phyloP scores from a whole-genome alignment of 2,329 filamentous ascomycete species.

The Pseudopyrenochaeta lycopersici region DNA sequence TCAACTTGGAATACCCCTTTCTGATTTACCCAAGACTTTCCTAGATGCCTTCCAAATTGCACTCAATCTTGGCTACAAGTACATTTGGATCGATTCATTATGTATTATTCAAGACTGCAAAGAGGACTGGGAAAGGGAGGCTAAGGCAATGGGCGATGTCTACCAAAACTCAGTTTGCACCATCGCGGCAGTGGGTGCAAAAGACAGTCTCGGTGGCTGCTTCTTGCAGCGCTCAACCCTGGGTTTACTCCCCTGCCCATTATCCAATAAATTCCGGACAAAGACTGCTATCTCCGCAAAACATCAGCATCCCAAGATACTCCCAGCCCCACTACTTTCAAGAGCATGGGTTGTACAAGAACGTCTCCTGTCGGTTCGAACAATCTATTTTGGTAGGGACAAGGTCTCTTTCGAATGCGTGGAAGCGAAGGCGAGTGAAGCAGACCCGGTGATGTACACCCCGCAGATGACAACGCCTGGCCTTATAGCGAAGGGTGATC shows the following conservation, averaged over 20 bases:
- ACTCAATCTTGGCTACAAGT: background rate
- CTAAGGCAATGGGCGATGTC: conserved; percentile 8
- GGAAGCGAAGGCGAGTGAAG: background rate
- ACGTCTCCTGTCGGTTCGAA: conserved; percentile 3
- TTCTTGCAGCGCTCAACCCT: background rate
- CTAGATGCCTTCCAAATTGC: conserved; percentile 6
- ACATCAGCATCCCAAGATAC: too few species aligned
- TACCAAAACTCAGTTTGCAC: conserved; percentile 6
- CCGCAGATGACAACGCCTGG: background rate
- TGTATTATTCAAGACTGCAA: conserved; percentile 8
- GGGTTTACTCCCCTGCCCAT: too few species aligned
- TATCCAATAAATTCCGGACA: too few species aligned
- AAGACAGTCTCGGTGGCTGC: background rate
- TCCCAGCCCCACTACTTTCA: background rate
- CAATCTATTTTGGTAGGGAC: background rate
- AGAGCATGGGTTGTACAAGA: conserved; percentile 9
- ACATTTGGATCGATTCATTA: conserved; percentile 18
- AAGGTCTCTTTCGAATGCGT: conserved; percentile 7
- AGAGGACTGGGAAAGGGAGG: conserved; percentile 8
- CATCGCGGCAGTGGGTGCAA: conserved; percentile 6
- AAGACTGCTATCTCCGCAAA: too few species aligned
- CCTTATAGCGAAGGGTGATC: background rate
- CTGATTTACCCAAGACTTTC: conserved; percentile 13
- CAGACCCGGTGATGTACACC: background rate
- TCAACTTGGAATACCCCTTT: background rate